Evolutionary conservation across 176 grass and related monocot species (phyloP).

Genomic region (Bromus sterilis): DNA sequence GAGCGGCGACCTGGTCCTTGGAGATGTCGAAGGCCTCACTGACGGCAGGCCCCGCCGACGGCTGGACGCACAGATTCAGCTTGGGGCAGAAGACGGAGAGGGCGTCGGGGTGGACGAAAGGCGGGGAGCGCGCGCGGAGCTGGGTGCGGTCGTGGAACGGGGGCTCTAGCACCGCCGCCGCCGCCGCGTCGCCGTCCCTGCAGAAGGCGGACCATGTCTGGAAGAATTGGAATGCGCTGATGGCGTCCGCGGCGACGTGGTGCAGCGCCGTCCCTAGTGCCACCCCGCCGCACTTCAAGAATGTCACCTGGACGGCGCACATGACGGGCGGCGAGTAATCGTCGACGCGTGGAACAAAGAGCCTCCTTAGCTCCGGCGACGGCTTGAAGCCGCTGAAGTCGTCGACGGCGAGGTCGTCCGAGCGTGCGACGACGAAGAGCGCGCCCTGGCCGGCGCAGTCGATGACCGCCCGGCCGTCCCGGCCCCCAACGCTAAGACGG

Average conservation of each 20-base stretch:
- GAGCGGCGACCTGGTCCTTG: not conserved
- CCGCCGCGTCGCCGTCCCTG: not conserved
- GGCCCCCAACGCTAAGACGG: not conserved
- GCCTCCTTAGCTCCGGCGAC: not conserved
- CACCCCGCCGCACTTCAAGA: conserved; percentile 25
- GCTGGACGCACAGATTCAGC: not conserved
- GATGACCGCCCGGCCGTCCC: not conserved
- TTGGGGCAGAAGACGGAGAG: conserved; percentile 22
- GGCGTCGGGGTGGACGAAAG: conserved; percentile 11
- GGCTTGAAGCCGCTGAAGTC: conserved; percentile 7
- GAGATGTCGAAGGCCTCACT: not conserved
- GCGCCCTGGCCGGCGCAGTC: conserved; percentile 18
- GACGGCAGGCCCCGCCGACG: not conserved
- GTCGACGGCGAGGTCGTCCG: not conserved
- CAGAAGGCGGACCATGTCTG: conserved; percentile 19
- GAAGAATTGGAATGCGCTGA: conserved; percentile 25
- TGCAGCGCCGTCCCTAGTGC: conserved; percentile 26
- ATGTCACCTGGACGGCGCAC: conserved; percentile 28
- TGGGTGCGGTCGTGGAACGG: conserved; percentile 36
- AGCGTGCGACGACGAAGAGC: conserved; percentile 12
- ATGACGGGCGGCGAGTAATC: not conserved
- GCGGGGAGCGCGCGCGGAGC: conserved; percentile 26
- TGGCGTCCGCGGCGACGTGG: conserved; percentile 28
- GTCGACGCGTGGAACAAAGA: not conserved
- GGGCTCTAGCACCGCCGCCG: not conserved